Base-by-base conservation (phyloP, 768 basidiomycete genomes). In the Ramaria sp. region DNA sequence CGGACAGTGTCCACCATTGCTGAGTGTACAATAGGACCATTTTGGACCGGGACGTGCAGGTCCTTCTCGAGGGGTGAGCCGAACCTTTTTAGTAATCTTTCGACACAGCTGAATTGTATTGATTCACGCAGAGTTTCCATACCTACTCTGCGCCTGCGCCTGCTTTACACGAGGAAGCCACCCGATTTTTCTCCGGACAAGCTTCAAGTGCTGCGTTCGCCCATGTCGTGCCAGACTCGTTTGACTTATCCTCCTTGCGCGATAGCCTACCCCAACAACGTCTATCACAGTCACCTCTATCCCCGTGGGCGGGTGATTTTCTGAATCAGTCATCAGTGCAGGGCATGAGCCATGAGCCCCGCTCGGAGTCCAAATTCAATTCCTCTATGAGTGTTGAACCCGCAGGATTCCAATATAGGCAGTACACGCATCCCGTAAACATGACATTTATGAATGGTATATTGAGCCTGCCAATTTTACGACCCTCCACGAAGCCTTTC, bases 301-400 rank as follows among this genome's bases (percentile, higher is more conserved):
- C 72, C 15, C 66, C 73, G n/a, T 87, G 85, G 84, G 80, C 83
- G 1, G 61, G 74, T 20, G 83, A 85, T 63, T 86, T 86, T 57
- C 48, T 79, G 56, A 67, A 68, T 42, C 73, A 71, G 36, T 36
- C 36, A 42, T 36, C 5, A 28, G 16, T 45, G 16, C n/a, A 24
- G 36, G 5, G 15, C 86, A 85, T 59, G 74, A 68, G 20, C 34
- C 13, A 16, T 32, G 30, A 50, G 16, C 13, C 15, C 30, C 13
- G 22, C 16, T 32, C 30, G 24, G 48, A 50, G 48, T n/a, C 18
- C 1, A 32, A 25, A 16, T 32, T 28, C 13, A 22, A 13, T 34
- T 22, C 32, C 1, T 34, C 32, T 9, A 8, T 34, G 7, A 13
- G 32, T 8, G 32, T 34, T 9, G 32, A 34, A 9, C 13, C 32